phyloP scores from a whole-genome alignment of 2,329 filamentous ascomycete species.

The Clonostachys rhizophaga region DNA sequence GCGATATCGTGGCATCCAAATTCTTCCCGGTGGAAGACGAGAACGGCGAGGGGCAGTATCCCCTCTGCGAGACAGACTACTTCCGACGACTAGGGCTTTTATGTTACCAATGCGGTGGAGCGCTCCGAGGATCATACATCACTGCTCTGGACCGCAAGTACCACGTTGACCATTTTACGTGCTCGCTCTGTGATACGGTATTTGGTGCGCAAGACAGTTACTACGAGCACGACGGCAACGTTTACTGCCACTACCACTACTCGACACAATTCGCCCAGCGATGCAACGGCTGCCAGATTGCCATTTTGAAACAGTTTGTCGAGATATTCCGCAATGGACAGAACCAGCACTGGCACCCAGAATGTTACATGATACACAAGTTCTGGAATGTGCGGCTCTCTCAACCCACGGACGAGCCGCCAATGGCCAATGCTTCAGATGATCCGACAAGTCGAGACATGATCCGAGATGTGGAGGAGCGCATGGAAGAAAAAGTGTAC shows the following conservation, averaged over 20 bases:
- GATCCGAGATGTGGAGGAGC: constrained; percentile 83
- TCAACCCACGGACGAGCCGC: constrained; percentile 47
- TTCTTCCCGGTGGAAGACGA: constrained; percentile 97
- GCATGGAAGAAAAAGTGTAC: constrained; percentile 96
- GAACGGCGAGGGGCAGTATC: constrained; percentile 80
- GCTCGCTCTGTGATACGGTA: constrained; percentile 93
- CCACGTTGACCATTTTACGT: constrained; percentile 98
- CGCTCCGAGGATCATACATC: constrained; percentile 93
- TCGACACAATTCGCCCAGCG: constrained; percentile 95
- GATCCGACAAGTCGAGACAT: constrained; percentile 63
- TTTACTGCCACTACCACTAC: constrained; percentile 99
- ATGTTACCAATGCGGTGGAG: constrained; percentile 88
- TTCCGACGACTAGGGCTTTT: constrained; percentile 88
- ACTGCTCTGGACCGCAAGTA: constrained; percentile 97
- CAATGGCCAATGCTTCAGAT: constrained; percentile 32
- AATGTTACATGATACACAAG: constrained; percentile 99
- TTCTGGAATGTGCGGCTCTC: constrained; percentile 97
- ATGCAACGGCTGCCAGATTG: constrained; percentile 94
- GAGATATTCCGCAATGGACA: constrained; percentile 97
- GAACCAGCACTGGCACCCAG: constrained; percentile 98
- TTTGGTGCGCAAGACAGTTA: constrained; percentile 98
- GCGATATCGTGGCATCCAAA: constrained; percentile 94
- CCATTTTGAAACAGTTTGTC: constrained; percentile 97
- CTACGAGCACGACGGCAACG: constrained; percentile 93
- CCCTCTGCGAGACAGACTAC: constrained; percentile 96